Conservation (phyloP, 768 basidiomycete species). For the Agaricus sinodeliciosus region DNA sequence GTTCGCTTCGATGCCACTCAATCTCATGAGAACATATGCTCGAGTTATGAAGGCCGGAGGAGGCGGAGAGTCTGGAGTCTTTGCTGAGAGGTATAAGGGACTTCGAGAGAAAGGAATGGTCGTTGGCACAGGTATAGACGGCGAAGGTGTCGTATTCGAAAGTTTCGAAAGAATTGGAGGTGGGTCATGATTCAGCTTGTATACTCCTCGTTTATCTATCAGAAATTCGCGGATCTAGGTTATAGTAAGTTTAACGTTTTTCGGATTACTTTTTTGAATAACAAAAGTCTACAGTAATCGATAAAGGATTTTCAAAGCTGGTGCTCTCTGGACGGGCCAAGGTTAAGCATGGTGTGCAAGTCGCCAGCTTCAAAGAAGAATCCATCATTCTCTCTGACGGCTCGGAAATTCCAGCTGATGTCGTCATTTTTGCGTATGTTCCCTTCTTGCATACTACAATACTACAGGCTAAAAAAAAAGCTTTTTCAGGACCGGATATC, state of each 20-base stretch:
- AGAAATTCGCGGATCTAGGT: not conserved
- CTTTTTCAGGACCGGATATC: conserved; percentile 1
- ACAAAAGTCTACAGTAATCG: conserved; percentile 20
- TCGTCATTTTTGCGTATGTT: conserved; percentile 38
- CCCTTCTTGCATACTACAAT: no score
- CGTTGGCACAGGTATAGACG: not conserved
- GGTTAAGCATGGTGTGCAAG: conserved; percentile 45
- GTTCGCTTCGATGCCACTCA: not conserved
- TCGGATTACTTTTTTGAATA: not conserved
- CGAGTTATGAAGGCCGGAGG: not conserved
- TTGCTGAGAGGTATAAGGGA: not conserved
- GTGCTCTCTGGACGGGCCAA: conserved; percentile 51
- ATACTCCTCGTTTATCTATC: not conserved
- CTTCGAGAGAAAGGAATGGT: conserved; percentile 7
- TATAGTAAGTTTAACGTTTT: not conserved
- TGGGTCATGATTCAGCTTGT: not conserved
- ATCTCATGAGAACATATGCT: not conserved
- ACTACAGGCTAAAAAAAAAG: no score
- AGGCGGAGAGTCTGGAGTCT: conserved; percentile 1
- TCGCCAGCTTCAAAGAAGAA: conserved; percentile 27
- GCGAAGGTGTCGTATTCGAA: conserved; percentile 2
- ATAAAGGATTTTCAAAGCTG: conserved; percentile 44
- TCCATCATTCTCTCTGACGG: conserved; percentile 33
- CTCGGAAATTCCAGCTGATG: conserved; percentile 32
- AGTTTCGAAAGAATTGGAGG: conserved; percentile 4